These are phyloP conservation scores for Oryza punctata DNA, from an alignment of 176 grass and related monocot genomes.

Conservation along the genomic window DNA sequence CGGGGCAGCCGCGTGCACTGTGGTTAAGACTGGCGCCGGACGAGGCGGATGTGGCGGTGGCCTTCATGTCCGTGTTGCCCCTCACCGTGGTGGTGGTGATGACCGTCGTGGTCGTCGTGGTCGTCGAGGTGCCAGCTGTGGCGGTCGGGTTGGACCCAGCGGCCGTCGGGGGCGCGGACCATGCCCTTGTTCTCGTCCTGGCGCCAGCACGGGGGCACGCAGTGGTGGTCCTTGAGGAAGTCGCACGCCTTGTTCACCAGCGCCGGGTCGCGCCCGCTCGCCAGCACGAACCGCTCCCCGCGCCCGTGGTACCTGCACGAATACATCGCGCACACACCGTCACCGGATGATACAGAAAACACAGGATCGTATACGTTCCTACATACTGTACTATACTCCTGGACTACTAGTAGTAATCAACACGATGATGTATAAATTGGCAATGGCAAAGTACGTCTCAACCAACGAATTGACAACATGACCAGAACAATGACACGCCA, in stretches of 20 bases:
- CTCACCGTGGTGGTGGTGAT: constrained; percentile 14
- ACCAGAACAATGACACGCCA: no score
- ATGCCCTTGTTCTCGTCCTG: constrained; percentile 95
- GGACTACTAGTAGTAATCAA: no score
- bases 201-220: constrained; percentile 71
- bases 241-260: constrained; percentile 83
- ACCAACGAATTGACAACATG: no score
- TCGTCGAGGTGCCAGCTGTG: constrained; percentile 48
- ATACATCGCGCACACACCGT: no score
- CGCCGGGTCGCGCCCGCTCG: constrained; percentile 72
- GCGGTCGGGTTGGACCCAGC: constrained; percentile 73
- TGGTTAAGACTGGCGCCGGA: not conserved
- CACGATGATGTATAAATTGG: no score
- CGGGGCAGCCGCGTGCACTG: no score
- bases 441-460: no score
- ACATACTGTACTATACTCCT: no score
- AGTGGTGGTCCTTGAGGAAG: constrained; percentile 76
- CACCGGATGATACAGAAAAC: no score
- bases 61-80: not conserved
- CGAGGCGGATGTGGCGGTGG: constrained; percentile 10
- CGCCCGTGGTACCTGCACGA: constrained; percentile 66
- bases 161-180: constrained; percentile 52
- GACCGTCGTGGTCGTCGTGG: constrained; percentile 29
- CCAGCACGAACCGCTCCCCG: constrained; percentile 60
- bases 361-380: no score